Percentiles rank a stretch among this genome's conserved stretches.
These are phyloP conservation scores for Ganoderma lingzhi DNA, from an alignment of 1,284 basidiomycete species.

Conservation along the genomic window DNA sequence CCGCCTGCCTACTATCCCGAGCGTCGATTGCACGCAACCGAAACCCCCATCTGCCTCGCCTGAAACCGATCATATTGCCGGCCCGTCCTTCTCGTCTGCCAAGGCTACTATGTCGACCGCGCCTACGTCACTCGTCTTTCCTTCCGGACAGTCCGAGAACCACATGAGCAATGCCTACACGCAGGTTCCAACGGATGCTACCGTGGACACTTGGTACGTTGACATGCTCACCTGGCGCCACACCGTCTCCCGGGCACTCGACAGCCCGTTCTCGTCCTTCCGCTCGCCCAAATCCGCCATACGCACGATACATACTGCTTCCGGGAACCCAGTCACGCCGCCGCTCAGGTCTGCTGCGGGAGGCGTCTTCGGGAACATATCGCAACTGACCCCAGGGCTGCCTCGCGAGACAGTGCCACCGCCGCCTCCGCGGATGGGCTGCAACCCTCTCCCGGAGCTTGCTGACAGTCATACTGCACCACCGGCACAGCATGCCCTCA, in stretches of 20 bases:
- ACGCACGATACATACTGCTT: slow-evolving; percentile 1
- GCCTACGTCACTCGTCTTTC: slow-evolving; percentile 26
- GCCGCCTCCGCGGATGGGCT: slow-evolving; percentile 25
- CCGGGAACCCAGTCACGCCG: slow-evolving; percentile 12
- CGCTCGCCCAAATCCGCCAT: slow-evolving; percentile 18
- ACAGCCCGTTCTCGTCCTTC: slow-evolving; percentile 20
- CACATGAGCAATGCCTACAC: neutral
- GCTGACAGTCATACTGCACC: slow-evolving; percentile 16
- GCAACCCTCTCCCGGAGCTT: slow-evolving; percentile 31
- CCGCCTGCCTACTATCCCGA: slow-evolving; percentile 14
- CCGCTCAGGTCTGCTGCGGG: slow-evolving; percentile 9
- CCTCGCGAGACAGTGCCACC: slow-evolving; percentile 21
- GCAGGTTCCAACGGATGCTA: neutral
- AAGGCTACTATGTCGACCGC: slow-evolving; percentile 19
- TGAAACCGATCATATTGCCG: slow-evolving; percentile 14
- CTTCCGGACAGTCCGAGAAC: slow-evolving; percentile 17
- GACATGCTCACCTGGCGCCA: slow-evolving; percentile 20
- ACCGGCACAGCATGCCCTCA: neutral
- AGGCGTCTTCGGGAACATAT: neutral
- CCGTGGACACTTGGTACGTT: slow-evolving; percentile 12
- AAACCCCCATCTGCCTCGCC: slow-evolving; percentile 18
- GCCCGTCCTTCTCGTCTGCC: slow-evolving; percentile 15
- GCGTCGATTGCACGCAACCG: slow-evolving; percentile 4
- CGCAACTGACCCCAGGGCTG: slow-evolving; percentile 16
- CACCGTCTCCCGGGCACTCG: slow-evolving; percentile 16